These are phyloP conservation scores for Diplosphaera chodatii DNA, from an alignment of 139 green algal species.

Conservation along the genomic window DNA sequence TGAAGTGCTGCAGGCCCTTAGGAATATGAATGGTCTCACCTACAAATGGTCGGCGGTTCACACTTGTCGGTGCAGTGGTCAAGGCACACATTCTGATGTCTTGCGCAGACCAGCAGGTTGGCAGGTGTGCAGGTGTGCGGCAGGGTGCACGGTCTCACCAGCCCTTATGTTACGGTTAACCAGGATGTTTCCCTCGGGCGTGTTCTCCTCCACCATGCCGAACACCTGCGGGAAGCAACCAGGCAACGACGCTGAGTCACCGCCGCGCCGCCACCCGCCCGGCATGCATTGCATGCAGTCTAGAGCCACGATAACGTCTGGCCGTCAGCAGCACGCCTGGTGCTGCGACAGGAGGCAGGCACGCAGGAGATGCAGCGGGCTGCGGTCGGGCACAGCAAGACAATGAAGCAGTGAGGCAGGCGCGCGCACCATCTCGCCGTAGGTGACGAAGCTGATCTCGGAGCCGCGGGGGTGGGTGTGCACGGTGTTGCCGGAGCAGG, in stretches of 20 bases:
- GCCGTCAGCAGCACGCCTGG: too few relatives aligned
- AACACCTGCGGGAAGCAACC: neutral
- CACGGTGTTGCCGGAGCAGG: conserved; percentile 7
- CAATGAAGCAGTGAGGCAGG: too few relatives aligned
- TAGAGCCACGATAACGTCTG: too few relatives aligned
- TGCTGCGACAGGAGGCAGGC: too few relatives aligned
- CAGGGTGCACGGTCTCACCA: conserved; percentile 3
- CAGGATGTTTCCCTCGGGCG: neutral
- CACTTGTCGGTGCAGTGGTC: too few relatives aligned
- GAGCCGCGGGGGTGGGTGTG: conserved; percentile 6
- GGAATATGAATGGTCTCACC: too few relatives aligned
- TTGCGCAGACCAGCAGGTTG: neutral
- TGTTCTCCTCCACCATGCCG: conserved; percentile 10
- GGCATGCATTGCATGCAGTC: too few relatives aligned
- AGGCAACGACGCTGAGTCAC: too few relatives aligned
- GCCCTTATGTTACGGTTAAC: neutral
- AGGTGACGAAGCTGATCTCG: conserved; percentile 5
- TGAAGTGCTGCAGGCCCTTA: conserved; percentile 9
- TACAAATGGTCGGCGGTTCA: neutral
- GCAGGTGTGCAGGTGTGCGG: neutral
- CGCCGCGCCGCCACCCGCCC: too few relatives aligned
- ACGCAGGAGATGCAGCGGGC: too few relatives aligned
- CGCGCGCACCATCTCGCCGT: neutral
- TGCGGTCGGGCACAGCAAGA: too few relatives aligned
- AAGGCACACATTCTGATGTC: neutral